Base-by-base conservation (phyloP, 148 eudicot genomes). In the Suaeda aralocaspica region DNA sequence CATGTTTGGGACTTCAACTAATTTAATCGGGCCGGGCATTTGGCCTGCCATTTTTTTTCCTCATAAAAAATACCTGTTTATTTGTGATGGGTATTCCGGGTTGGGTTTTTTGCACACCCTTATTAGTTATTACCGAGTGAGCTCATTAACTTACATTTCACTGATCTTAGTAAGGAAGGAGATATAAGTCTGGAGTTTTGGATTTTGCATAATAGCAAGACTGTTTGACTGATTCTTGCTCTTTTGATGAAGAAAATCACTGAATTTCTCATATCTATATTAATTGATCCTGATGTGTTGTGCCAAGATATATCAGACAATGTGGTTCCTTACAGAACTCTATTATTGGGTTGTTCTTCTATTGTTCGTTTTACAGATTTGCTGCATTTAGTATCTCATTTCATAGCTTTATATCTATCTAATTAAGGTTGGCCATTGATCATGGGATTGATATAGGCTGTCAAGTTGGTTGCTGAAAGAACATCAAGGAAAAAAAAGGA, bases 401-500 rank as follows among this genome's bases (percentile, higher is more conserved):
- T 4, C 44, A 42, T 26, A 19, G 53, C 56, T 22, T 46, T 19
- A 51, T 48, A 10, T 66, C 48, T 49, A 5, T 28, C 21, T 21
- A 2, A 13, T n/a, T 49, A 12, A 42, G 34, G 59, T 53, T 55
- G 52, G 30, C 72, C 73, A 55, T 67, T 68, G 51, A 12, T 39
- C 29, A 21, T 39, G 60, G 12, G 48, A 52, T 75, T 61, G 15
- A 34, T 78, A 36, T 70, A 91, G 98, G 99, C 99, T 63, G 92
- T 94, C 77, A 94, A 94, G 76, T 67, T 94, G 85, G 99, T 94
- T 70, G 92, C 97, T 50, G 84, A 83, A 67, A 91, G 83, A 60
- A 76, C 88, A 49, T 91, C 97, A 28, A 79, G 85, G 82, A 89
- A 80, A 76, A 82, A 84, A 73, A 89, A 89, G 77, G 89, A 83